Base-by-base conservation (phyloP, 2,329 filamentous ascomycete species). In the Parastagonospora avenae region DNA sequence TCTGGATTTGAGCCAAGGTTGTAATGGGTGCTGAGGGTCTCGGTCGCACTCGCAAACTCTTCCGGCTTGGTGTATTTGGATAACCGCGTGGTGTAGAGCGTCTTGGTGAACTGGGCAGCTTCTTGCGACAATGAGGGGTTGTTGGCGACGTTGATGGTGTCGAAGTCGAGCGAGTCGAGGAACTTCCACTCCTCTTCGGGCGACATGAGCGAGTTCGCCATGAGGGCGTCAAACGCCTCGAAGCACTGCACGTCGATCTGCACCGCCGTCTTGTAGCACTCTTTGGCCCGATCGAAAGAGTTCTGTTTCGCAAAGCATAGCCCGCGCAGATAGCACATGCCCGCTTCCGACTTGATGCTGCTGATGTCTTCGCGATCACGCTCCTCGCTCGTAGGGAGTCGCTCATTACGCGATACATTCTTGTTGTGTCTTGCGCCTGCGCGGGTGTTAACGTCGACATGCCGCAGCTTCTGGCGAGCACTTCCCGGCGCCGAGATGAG, bases 221-320 rank as follows among this genome's bases (percentile, higher is more conserved):
- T 97, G 48, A 99, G 83, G 77, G 97, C 92, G 65, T 97, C 92
- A 69, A 99, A 97, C 0, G 94, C 94, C 75, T 99, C 94, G 70
- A 96, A 97, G 76, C 94, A 99, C 73, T 96, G 92, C 3, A 97
- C 92, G 70, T 99, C 94, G 67, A 99, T 97, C 55, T 90, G 86
- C 39, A 97, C 92, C 2, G 94, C 94, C 66, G 96, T 91, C 77
- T 97, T 97, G 81, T 97, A 99, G 77, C 94, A 97, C 66, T 97
- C 92, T 73, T 97, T 97, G 45, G 94, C 94, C 30, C 92, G 87
- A 72, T 99, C 94, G 66, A 97, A 97, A 24, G 93, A 90, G 74
- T 97, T 99, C 73, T 96, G 91, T 75, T 96, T 96, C 6, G 94
- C 92, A 71, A 92, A 97, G 79, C 95, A 97, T 42, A 96, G 83